These are phyloP conservation scores for Fusarium sp. DNA, from an alignment of 2,329 filamentous ascomycete genomes.

Conservation along the genomic window DNA sequence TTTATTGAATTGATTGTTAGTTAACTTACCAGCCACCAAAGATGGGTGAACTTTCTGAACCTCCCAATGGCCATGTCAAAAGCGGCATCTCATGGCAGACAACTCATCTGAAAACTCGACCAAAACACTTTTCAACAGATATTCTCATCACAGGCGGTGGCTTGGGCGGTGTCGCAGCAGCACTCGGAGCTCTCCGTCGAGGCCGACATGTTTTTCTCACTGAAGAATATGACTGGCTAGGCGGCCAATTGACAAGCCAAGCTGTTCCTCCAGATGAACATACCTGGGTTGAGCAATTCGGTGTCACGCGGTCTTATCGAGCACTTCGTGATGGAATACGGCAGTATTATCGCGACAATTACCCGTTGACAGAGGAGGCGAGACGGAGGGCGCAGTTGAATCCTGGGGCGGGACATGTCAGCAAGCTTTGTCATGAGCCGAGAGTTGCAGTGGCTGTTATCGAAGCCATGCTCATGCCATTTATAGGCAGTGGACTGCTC, in stretches of 20 bases:
- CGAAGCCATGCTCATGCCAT: constrained; percentile 41
- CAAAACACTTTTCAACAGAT: constrained; percentile 31
- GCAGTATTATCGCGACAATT: constrained; percentile 42
- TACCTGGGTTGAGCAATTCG: constrained; percentile 44
- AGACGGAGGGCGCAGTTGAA: constrained; percentile 39
- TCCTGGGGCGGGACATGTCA: constrained; percentile 43
- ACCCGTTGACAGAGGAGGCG: constrained; percentile 40
- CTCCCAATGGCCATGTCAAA: background rate
- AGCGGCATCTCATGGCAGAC: constrained; percentile 10
- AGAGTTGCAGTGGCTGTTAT: constrained; percentile 43
- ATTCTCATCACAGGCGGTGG: constrained; percentile 40
- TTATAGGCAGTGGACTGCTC: constrained; percentile 38
- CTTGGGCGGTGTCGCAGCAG: constrained; percentile 42
- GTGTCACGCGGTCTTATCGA: constrained; percentile 41
- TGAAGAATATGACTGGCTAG: constrained; percentile 44
- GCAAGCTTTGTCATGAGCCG: constrained; percentile 44
- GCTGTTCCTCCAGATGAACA: constrained; percentile 45
- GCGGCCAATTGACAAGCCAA: constrained; percentile 43
- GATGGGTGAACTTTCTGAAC: constrained; percentile 15
- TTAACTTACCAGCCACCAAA: background rate
- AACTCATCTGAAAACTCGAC: background rate
- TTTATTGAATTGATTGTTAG: background rate
- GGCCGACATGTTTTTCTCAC: constrained; percentile 39
- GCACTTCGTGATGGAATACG: constrained; percentile 38
- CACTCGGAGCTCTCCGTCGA: constrained; percentile 40